phyloP scores from a whole-genome alignment of 2,329 filamentous ascomycete species.

The Sporothrix sp. region DNA sequence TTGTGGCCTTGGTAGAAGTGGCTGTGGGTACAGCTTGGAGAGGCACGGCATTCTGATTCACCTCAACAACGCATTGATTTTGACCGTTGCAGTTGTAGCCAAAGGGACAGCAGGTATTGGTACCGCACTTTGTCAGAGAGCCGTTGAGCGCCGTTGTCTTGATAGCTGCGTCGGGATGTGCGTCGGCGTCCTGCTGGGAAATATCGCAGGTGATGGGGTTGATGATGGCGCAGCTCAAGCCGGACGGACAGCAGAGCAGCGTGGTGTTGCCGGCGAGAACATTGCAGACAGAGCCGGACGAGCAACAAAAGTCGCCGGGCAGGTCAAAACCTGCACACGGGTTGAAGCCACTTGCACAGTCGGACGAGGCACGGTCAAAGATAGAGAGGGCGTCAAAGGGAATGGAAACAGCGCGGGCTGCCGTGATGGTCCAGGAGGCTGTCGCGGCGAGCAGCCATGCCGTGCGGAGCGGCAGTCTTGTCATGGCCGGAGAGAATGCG shows the following conservation, averaged over 20 bases:
- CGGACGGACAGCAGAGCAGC: slow-evolving; percentile 59
- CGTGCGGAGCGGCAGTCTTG: slow-evolving; percentile 22
- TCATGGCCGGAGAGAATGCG: slow-evolving; percentile 3
- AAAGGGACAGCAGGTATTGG: slow-evolving; percentile 61
- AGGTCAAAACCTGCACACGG: slow-evolving; percentile 45
- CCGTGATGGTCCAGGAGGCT: slow-evolving; percentile 21
- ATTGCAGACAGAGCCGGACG: slow-evolving; percentile 43
- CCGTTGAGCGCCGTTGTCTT: slow-evolving; percentile 56
- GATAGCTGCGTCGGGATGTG: slow-evolving; percentile 47
- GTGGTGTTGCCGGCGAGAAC: slow-evolving; percentile 55
- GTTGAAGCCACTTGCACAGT: slow-evolving; percentile 29
- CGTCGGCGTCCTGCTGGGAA: slow-evolving; percentile 49
- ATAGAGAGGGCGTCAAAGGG: slow-evolving; percentile 11
- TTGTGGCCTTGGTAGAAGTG: neutral
- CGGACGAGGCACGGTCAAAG: slow-evolving; percentile 1
- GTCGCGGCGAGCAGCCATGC: slow-evolving; percentile 28
- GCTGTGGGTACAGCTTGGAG: slow-evolving; percentile 13
- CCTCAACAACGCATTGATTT: slow-evolving; percentile 40
- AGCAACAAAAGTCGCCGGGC: slow-evolving; percentile 60
- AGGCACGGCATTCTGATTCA: slow-evolving; percentile 36
- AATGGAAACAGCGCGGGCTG: slow-evolving; percentile 28
- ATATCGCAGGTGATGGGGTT: slow-evolving; percentile 56
- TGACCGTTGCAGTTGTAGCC: slow-evolving; percentile 53
- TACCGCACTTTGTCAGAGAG: slow-evolving; percentile 47
- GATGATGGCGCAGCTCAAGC: slow-evolving; percentile 49